Percentiles rank a stretch among this genome's conserved stretches.
Conservation (phyloP, 345 rosid species). For the Rhizophora apiculata region DNA sequence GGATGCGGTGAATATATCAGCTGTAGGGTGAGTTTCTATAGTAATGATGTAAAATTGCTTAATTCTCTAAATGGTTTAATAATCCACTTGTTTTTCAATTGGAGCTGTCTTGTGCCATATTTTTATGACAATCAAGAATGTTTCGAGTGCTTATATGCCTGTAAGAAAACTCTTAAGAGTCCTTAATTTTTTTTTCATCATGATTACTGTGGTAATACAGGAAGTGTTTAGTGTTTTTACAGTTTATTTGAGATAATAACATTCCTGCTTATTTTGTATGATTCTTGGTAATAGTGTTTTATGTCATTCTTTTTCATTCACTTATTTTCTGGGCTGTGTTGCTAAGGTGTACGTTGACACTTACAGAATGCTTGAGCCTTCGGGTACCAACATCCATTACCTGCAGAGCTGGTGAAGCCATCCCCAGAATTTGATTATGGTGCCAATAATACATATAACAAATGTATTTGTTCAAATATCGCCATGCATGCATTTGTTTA, state of each 20-base stretch:
- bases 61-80: background rate
- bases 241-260: too few relatives aligned
- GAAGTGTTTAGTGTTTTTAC: too few relatives aligned
- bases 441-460: constrained; percentile 44
- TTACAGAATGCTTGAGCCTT: constrained; percentile 3
- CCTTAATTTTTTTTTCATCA: too few relatives aligned
- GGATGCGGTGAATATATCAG: constrained; percentile 59
- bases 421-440: constrained; percentile 50
- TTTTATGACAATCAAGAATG: background rate
- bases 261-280: too few relatives aligned
- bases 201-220: too few relatives aligned
- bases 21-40: constrained; percentile 66
- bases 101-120: background rate
- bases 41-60: background rate
- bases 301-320: background rate
- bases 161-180: too few relatives aligned
- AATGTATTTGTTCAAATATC: background rate
- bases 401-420: constrained; percentile 60
- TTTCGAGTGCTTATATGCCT: too few relatives aligned
- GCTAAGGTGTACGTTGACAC: background rate
- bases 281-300: background rate
- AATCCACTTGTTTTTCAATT: background rate
- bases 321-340: background rate
- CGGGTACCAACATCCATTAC: constrained; percentile 78
- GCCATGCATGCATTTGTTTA: background rate